A percentile compares a stretch with the other conserved stretches of the same genome.
Conservation (phyloP, 441 rosid species). For the Gossypium lobatum region DNA sequence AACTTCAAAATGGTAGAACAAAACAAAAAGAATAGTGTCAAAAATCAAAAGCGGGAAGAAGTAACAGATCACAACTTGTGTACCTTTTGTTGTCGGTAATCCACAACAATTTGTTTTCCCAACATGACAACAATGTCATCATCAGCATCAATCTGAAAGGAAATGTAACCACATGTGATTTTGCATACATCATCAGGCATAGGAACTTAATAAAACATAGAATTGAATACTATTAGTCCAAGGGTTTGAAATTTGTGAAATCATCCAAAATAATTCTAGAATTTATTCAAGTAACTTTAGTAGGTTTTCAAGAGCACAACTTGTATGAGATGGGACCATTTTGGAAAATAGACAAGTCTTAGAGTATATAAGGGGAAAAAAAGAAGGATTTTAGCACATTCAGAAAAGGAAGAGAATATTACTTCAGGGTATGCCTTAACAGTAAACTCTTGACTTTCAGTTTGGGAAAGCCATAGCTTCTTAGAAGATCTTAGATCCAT, state of each 20-base stretch:
- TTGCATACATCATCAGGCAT: neutral
- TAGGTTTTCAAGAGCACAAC: neutral
- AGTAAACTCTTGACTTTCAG: neutral
- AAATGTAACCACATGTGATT: conserved; percentile 1
- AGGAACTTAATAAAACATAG: neutral
- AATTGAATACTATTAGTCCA: neutral
- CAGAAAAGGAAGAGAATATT: neutral
- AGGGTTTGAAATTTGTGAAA: neutral
- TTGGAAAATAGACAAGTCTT: neutral
- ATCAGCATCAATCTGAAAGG: conserved; percentile 73
- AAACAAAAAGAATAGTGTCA: neutral
- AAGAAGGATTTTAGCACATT: neutral
- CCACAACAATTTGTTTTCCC: conserved; percentile 65
- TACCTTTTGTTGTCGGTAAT: conserved; percentile 85
- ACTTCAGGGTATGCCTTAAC: neutral
- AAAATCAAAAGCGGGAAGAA: conserved; percentile 2
- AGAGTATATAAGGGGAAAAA: neutral
- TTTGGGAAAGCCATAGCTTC: neutral
- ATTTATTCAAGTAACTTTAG: neutral
- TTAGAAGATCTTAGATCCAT: neutral
- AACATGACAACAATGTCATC: conserved; percentile 64
- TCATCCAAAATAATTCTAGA: neutral
- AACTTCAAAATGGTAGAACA: neutral
- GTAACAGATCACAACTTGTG: neutral
- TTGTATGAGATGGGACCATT: neutral